Evolutionary conservation across 2,329 filamentous ascomycete species (phyloP).

Genomic region (Epichloe hybrida): DNA sequence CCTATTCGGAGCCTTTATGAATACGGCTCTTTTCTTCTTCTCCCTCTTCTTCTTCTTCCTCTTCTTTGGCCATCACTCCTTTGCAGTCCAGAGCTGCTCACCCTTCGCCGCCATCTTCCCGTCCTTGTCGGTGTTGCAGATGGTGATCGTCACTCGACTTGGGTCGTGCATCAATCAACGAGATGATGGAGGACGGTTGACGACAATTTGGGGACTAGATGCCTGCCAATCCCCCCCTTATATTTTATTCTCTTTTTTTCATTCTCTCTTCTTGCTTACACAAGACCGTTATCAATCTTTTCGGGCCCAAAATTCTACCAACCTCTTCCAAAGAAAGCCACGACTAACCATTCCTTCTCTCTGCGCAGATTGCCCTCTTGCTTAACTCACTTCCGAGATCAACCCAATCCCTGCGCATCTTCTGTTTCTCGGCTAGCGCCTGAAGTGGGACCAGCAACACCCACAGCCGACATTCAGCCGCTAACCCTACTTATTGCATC

Average conservation of each 20-base stretch:
- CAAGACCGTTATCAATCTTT: not conserved
- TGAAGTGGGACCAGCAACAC: not conserved
- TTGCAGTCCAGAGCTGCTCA: not conserved
- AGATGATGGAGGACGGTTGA: not conserved
- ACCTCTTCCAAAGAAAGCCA: not conserved
- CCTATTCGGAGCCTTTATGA: not conserved
- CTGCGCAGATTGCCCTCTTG: not conserved
- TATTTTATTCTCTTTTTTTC: not conserved
- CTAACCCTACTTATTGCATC: not conserved
- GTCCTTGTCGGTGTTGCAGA: not conserved
- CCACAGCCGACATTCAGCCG: constrained; percentile 8
- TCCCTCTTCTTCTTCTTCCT: not conserved
- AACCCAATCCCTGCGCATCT: constrained; percentile 6
- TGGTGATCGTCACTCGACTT: constrained; percentile 1
- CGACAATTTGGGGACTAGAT: not conserved
- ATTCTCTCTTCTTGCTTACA: not conserved
- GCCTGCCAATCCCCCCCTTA: not conserved
- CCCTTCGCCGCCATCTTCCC: not conserved
- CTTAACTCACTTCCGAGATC: not conserved
- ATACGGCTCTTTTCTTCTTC: not conserved
- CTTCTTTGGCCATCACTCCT: not conserved
- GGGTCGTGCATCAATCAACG: not conserved
- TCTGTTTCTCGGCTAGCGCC: constrained; percentile 6
- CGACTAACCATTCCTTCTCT: constrained; percentile 1
- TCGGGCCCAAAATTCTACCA: not conserved